Evolutionary conservation across 139 green algal genomes (phyloP).

Genomic region (Klebsormidium nitens): DNA sequence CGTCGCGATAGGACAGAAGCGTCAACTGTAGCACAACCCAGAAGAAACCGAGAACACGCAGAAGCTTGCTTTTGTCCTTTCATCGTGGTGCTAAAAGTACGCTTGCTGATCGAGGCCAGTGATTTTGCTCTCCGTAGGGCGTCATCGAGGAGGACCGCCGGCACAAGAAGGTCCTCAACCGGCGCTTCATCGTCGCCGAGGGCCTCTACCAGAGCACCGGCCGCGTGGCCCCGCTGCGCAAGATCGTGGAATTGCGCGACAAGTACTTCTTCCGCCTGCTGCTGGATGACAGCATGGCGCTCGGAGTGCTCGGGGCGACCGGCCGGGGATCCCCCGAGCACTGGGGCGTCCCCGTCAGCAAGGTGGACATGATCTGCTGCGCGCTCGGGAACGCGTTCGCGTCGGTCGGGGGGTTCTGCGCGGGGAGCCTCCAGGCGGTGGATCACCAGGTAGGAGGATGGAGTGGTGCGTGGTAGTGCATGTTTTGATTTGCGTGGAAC

Average conservation of each 20-base stretch:
- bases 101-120: not conserved
- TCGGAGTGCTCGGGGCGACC: conserved; percentile 80
- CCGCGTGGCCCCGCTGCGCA: conserved; percentile 71
- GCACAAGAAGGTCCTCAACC: conserved; percentile 60
- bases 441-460: conserved; percentile 81
- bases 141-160: conserved; percentile 19
- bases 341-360: conserved; percentile 53
- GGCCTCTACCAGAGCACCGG: conserved; percentile 70
- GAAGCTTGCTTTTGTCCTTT: too few relatives aligned
- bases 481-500: not conserved
- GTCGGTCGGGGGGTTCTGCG: conserved; percentile 80
- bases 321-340: conserved; percentile 83
- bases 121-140: too few relatives aligned
- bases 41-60: too few relatives aligned
- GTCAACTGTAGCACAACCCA: too few relatives aligned
- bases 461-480: not conserved
- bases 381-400: conserved; percentile 77
- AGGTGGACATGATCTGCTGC: conserved; percentile 83
- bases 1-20: too few relatives aligned
- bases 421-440: conserved; percentile 66
- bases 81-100: conserved; percentile 15
- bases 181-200: conserved; percentile 91
- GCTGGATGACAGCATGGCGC: conserved; percentile 83
- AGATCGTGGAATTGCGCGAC: conserved; percentile 76
- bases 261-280: conserved; percentile 83